Conservation (phyloP, 257 asterid species). For the Solanum chmielewskii region DNA sequence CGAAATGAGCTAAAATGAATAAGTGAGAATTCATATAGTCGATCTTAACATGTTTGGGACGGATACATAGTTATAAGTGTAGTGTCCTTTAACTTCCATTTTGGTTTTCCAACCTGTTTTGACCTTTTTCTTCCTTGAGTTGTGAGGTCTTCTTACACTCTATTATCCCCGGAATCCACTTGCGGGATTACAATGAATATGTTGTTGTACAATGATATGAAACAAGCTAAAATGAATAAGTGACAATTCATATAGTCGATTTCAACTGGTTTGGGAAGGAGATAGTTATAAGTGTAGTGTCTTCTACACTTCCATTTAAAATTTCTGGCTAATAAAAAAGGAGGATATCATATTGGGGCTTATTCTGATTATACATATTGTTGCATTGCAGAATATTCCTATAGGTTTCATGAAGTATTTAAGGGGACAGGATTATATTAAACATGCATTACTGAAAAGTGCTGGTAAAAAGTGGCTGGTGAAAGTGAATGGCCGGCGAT, state of each 20-base stretch:
- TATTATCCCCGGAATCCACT: background rate
- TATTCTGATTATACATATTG: background rate
- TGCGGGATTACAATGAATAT: background rate
- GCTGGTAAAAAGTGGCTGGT: background rate
- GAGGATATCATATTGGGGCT: background rate
- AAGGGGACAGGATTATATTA: background rate
- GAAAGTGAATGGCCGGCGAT: background rate
- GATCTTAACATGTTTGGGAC: too few species aligned
- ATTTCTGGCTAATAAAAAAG: background rate
- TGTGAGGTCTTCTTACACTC: background rate
- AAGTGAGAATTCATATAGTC: background rate
- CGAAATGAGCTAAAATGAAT: background rate
- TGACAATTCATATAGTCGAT: background rate
- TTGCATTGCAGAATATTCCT: conserved; percentile 1
- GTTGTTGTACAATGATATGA: background rate
- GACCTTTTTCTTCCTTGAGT: background rate
- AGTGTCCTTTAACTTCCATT: background rate
- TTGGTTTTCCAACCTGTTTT: background rate
- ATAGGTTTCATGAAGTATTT: background rate
- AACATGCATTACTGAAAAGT: background rate
- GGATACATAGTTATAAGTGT: background rate
- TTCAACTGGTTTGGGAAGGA: background rate
- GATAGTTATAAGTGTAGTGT: background rate
- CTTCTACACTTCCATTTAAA: background rate
- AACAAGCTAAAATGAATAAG: background rate